A percentile compares a stretch with the other conserved stretches of the same genome.
Evolutionary conservation across 2,329 filamentous ascomycete genomes (phyloP).

Genomic region (Arthroderma sp.): DNA sequence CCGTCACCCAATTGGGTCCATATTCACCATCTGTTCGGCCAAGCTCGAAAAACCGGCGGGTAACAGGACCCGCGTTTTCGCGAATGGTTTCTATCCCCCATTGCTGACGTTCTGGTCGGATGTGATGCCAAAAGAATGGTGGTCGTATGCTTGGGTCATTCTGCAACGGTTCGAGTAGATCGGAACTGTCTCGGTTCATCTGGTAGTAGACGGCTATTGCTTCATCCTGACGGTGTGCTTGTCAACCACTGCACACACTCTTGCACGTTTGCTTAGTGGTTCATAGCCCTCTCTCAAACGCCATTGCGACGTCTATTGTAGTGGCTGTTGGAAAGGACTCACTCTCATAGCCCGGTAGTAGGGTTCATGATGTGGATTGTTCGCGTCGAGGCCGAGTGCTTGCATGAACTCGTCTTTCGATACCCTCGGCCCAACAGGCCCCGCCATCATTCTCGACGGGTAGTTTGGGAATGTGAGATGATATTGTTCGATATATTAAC

Average conservation of each 20-base stretch:
- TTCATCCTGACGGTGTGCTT: slow-evolving; percentile 24
- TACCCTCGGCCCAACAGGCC: slow-evolving; percentile 28
- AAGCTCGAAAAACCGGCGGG: slow-evolving; percentile 27
- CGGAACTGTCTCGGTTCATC: slow-evolving; percentile 27
- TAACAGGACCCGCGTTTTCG: slow-evolving; percentile 26
- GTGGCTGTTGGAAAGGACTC: slow-evolving; percentile 11
- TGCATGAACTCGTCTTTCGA: slow-evolving; percentile 36
- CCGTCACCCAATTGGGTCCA: slow-evolving; percentile 34
- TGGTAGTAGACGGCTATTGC: slow-evolving; percentile 31
- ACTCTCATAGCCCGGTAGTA: slow-evolving; percentile 34
- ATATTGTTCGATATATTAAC: slow-evolving; percentile 1
- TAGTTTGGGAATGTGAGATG: too few relatives aligned
- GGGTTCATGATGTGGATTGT: slow-evolving; percentile 31
- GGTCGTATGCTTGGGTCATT: slow-evolving; percentile 25
- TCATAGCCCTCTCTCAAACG: background rate
- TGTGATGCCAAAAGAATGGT: slow-evolving; percentile 36
- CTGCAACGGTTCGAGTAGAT: slow-evolving; percentile 28
- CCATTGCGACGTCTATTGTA: background rate
- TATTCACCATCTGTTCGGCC: slow-evolving; percentile 31
- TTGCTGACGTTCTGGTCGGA: slow-evolving; percentile 29
- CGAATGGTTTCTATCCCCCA: slow-evolving; percentile 32
- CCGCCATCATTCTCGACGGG: slow-evolving; percentile 13
- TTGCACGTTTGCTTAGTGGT: background rate
- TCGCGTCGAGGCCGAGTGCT: slow-evolving; percentile 28
- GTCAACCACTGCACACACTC: background rate